Evolutionary conservation across 805 yeast genomes (phyloP).

Genomic region (Kuraishia borneana): DNA sequence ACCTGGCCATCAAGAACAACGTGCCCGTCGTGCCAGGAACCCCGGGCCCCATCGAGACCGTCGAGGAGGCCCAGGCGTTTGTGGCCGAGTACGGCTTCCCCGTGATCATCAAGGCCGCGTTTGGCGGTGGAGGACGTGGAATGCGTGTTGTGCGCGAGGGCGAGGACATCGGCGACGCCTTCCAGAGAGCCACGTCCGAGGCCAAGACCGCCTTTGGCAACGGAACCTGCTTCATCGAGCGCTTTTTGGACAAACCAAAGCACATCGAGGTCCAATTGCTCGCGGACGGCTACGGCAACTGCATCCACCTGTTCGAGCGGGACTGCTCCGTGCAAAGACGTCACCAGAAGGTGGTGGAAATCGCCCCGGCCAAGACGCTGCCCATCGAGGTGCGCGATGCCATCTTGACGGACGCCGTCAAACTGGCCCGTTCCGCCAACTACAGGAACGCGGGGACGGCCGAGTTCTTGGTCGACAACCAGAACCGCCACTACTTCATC

Average conservation of each 20-base stretch:
- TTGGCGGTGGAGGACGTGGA: slow-evolving; percentile 99
- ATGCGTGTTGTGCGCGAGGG: slow-evolving; percentile 98
- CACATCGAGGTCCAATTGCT: slow-evolving; percentile 95
- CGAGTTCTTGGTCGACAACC: slow-evolving; percentile 87
- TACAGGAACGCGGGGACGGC: slow-evolving; percentile 98
- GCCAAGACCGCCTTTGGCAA: slow-evolving; percentile 95
- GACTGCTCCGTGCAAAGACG: slow-evolving; percentile 99
- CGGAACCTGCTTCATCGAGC: slow-evolving; percentile 96
- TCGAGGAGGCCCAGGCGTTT: slow-evolving; percentile 68
- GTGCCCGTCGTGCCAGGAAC: slow-evolving; percentile 98
- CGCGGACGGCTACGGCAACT: slow-evolving; percentile 91
- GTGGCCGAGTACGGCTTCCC: slow-evolving; percentile 86
- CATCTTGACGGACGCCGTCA: slow-evolving; percentile 89
- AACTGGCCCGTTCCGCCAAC: slow-evolving; percentile 76
- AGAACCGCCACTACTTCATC: slow-evolving; percentile 93
- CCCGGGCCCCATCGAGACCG: slow-evolving; percentile 85
- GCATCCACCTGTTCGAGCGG: slow-evolving; percentile 90
- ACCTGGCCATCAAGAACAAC: slow-evolving; percentile 63
- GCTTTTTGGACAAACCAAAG: slow-evolving; percentile 90
- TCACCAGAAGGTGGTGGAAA: slow-evolving; percentile 97
- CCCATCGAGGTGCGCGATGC: slow-evolving; percentile 81
- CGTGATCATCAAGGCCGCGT: slow-evolving; percentile 96
- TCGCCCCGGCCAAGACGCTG: slow-evolving; percentile 92
- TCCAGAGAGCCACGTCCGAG: slow-evolving; percentile 87
- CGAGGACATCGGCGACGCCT: slow-evolving; percentile 85